Evolutionary conservation across 1,284 basidiomycete species (phyloP), one percentile per base, ranked within the genome.

Genomic region (Ceratobasidium sp.): DNA sequence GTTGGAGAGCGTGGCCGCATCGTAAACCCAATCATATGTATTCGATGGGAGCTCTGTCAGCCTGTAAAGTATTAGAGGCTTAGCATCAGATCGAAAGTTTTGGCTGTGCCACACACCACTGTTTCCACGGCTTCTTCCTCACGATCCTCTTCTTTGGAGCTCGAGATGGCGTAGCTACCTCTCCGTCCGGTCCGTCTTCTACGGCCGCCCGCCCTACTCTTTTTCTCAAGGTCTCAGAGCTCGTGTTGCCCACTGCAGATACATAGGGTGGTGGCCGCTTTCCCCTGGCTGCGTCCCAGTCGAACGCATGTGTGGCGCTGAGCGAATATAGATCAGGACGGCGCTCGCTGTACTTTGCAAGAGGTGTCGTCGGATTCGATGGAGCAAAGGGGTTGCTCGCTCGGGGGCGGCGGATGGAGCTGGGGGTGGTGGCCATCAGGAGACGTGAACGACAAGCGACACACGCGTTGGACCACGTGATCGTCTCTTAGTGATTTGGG

Each of bases 241-340:
- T 48, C 23, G 62, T 55, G 39, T 59, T 71, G 52, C 70, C 58
- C 39, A 64, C 61, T 3, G 89, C 89, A 0, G 86, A 87, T 4
- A 82, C 83, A 81, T 90, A 93, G 1, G 91, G 92, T 18, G 90
- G 86, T 5, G 90, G 87, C 74, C 84, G 84, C 65, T 85, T 83
- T 1, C 86, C 84, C 23, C 88, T 83, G 9, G 87, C 92, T 0
- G 92, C 92, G 48, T 91, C 89, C 92, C 92, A 93, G 81, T 93
- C 92, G 77, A 93, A 77, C 26, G 76, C 64, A 18, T 71, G 43
- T 28, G 57, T 71, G 28, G 65, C 74, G 39, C 67, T 70, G 6
- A 70, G 67, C 39, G 67, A 70, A 58, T 58, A 57, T 10, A 70
- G 34, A 26, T 70, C 67, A 21, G 67, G 67, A 23, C 67, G 39